Percentiles rank a stretch among this genome's conserved stretches.
Evolutionary conservation across 768 basidiomycete species (phyloP).

Genomic region (Favolaschia claudopus): DNA sequence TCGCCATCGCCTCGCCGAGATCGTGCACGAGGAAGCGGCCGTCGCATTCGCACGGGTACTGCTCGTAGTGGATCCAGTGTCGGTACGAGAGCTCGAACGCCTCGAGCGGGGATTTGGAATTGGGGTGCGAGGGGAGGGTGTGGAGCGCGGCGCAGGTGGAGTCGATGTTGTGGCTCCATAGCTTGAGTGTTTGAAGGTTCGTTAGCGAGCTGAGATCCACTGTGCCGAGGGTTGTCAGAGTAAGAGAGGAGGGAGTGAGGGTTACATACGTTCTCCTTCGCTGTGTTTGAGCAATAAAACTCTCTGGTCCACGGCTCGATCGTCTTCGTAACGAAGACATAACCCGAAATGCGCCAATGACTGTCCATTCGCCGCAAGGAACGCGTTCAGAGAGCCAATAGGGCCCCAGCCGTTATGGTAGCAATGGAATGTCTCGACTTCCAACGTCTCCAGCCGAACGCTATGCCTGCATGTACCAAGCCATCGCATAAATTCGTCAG

Average conservation of each 20-base stretch:
- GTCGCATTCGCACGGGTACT: background rate
- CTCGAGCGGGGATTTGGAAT: background rate
- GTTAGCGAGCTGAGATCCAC: constrained; percentile 9
- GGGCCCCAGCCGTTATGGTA: constrained; percentile 22
- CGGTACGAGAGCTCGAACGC: background rate
- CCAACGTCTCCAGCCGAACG: background rate
- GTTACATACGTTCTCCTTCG: no score
- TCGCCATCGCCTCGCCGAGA: background rate
- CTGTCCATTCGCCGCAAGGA: background rate
- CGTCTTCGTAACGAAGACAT: constrained; percentile 5
- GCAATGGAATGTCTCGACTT: constrained; percentile 5
- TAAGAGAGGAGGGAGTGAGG: no score
- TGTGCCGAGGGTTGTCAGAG: background rate
- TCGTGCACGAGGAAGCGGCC: background rate
- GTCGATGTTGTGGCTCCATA: background rate
- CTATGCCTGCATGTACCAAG: background rate
- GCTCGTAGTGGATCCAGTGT: background rate
- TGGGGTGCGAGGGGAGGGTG: background rate
- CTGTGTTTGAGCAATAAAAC: no score
- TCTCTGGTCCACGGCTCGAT: background rate
- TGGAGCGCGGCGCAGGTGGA: background rate
- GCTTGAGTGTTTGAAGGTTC: background rate
- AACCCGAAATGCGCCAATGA: background rate
- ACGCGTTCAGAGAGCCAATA: background rate
- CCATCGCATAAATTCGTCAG: constrained; percentile 4